These are phyloP conservation scores for Daedaleopsis sinensis DNA, from an alignment of 768 basidiomycete genomes.

Conservation along the genomic window DNA sequence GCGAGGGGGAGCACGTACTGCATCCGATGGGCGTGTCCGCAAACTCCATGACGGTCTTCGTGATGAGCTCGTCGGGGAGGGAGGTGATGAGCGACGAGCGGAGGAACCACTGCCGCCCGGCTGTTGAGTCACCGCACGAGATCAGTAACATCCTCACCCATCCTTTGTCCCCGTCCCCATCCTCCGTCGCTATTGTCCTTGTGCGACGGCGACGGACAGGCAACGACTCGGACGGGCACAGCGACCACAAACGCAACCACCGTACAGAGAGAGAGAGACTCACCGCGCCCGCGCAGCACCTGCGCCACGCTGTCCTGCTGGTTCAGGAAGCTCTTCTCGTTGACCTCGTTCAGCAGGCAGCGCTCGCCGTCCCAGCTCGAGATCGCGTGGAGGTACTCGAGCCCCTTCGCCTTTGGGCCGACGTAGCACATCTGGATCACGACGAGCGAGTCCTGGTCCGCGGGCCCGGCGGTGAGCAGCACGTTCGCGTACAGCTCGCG, in stretches of 20 bases:
- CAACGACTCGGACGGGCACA: no score
- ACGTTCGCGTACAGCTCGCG: slow-evolving; percentile 89
- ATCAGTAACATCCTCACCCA: not conserved
- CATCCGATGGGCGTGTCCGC: slow-evolving; percentile 86
- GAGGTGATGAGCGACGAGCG: slow-evolving; percentile 84
- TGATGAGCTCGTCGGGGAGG: slow-evolving; percentile 85
- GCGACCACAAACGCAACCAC: no score
- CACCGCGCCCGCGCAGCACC: slow-evolving; percentile 83
- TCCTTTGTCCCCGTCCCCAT: no score
- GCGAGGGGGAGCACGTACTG: slow-evolving; percentile 56
- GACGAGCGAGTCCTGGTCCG: slow-evolving; percentile 79
- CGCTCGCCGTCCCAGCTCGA: slow-evolving; percentile 88
- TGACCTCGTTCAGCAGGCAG: slow-evolving; percentile 86
- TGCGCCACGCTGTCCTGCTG: slow-evolving; percentile 94
- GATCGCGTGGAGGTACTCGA: slow-evolving; percentile 81
- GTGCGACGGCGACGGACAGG: no score
- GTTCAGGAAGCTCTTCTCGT: slow-evolving; percentile 85
- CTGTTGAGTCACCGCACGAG: slow-evolving; percentile 40
- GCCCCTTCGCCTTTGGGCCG: slow-evolving; percentile 72
- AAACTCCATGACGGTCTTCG: slow-evolving; percentile 81
- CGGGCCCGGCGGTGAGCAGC: slow-evolving; percentile 88
- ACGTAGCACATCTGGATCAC: slow-evolving; percentile 93
- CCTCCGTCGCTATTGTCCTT: no score
- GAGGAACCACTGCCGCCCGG: slow-evolving; percentile 88
- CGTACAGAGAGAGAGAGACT: no score